phyloP scores from a whole-genome alignment of 225 moss, liverwort and hornwort species.

The Pseudisothecium myosuroides region DNA sequence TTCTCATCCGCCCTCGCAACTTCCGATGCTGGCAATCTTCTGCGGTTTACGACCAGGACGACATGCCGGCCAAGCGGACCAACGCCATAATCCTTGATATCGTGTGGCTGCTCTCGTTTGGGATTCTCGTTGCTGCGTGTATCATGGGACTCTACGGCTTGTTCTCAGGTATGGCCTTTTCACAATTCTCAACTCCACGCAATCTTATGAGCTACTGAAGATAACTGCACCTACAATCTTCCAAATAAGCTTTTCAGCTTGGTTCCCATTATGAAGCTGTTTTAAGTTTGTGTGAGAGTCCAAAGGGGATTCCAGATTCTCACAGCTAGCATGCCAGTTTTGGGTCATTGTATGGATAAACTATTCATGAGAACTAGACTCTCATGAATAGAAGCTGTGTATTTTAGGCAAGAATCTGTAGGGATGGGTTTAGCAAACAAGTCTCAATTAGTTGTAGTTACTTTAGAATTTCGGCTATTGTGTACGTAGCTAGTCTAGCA shows the following conservation, averaged over 20 bases:
- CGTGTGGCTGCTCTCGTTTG: slow-evolving; percentile 42
- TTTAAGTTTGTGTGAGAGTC: neutral
- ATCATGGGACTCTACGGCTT: slow-evolving; percentile 27
- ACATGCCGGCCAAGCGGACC: slow-evolving; percentile 31
- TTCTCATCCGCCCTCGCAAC: slow-evolving; percentile 19
- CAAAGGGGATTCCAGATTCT: neutral
- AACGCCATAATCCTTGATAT: slow-evolving; percentile 32
- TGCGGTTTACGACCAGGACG: slow-evolving; percentile 26
- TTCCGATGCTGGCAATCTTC: slow-evolving; percentile 39
- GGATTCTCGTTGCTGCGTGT: neutral
- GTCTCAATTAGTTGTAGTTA: neutral
- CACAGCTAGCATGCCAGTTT: neutral
- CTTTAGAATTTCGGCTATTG: neutral
- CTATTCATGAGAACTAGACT: neutral
- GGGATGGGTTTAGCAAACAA: no score
- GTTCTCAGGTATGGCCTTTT: slow-evolving; percentile 13
- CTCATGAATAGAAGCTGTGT: neutral
- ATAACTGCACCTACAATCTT: neutral
- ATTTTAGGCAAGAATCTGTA: neutral
- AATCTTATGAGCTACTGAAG: neutral
- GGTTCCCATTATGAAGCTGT: neutral
- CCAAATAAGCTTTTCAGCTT: neutral
- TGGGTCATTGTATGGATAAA: neutral
- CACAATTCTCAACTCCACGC: neutral
- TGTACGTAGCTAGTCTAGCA: neutral